phyloP scores from a whole-genome alignment of 2,329 filamentous ascomycete genomes.

The Colletotrichum truncatum region DNA sequence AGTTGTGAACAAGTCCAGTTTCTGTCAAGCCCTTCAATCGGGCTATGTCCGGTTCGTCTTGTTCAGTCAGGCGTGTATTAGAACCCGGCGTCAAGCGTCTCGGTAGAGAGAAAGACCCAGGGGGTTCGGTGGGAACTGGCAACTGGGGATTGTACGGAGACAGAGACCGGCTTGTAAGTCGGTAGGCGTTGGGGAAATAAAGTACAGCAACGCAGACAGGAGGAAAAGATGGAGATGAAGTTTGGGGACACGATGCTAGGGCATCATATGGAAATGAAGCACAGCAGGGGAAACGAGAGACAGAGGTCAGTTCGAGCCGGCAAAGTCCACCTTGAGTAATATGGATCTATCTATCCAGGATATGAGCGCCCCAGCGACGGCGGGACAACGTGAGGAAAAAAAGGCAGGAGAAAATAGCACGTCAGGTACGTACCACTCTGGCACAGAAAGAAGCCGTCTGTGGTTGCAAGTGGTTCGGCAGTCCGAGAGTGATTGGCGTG shows the following conservation, averaged over 20 bases:
- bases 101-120: background rate
- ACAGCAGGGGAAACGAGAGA: conserved; percentile 26
- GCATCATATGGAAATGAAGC: conserved; percentile 30
- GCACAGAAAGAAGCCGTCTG: no score
- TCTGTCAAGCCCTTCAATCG: background rate
- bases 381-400: conserved; percentile 29
- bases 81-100: background rate
- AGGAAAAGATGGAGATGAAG: conserved; percentile 21
- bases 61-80: background rate
- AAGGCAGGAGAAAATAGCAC: conserved; percentile 22
- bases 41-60: background rate
- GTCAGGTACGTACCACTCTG: conserved; percentile 13
- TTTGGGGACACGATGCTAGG: conserved; percentile 25
- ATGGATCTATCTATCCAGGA: conserved; percentile 30
- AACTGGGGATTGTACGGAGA: background rate
- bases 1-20: background rate
- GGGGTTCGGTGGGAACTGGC: background rate
- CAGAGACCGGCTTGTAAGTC: conserved; percentile 1
- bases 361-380: conserved; percentile 28
- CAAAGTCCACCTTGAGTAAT: conserved; percentile 23
- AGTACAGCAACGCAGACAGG: conserved; percentile 5
- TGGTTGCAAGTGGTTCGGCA: conserved; percentile 8
- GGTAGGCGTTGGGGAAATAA: conserved; percentile 7
- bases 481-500: conserved; percentile 6
- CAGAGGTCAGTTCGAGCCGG: conserved; percentile 19